Conservation (phyloP, 1,284 basidiomycete species). For the Boletellus sp. region DNA sequence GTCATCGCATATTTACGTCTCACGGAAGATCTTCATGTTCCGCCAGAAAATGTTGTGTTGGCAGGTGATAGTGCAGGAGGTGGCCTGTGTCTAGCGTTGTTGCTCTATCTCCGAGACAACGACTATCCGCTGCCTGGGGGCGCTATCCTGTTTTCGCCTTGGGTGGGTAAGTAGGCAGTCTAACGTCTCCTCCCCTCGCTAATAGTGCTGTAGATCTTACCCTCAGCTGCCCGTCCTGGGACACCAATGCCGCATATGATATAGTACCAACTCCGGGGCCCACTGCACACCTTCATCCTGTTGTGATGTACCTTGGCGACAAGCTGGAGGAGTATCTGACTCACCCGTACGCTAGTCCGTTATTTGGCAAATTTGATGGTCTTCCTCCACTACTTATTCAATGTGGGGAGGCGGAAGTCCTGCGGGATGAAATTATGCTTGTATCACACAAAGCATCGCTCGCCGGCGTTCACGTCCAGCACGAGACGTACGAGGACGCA, state of each 20-base stretch:
- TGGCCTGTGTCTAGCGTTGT: conserved; percentile 78
- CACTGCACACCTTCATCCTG: conserved; percentile 89
- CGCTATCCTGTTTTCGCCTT: conserved; percentile 86
- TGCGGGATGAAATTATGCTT: conserved; percentile 91
- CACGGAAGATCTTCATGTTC: conserved; percentile 85
- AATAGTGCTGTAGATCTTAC: conserved; percentile 65
- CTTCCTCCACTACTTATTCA: conserved; percentile 93
- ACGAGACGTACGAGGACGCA: conserved; percentile 92
- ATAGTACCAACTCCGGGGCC: conserved; percentile 73
- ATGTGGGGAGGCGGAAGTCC: conserved; percentile 90
- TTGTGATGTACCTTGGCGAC: conserved; percentile 89
- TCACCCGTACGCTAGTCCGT: conserved; percentile 92
- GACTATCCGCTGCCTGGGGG: conserved; percentile 77
- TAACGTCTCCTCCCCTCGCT: background rate
- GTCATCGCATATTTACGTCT: conserved; percentile 86
- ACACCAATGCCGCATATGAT: conserved; percentile 83
- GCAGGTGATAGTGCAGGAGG: conserved; percentile 94
- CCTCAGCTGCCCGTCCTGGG: conserved; percentile 97
- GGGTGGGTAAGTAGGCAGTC: conserved; percentile 70
- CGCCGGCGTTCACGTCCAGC: conserved; percentile 84
- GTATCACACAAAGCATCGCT: conserved; percentile 90
- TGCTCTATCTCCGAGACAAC: conserved; percentile 92
- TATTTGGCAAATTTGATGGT: conserved; percentile 89
- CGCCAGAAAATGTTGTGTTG: conserved; percentile 85
- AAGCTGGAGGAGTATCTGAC: conserved; percentile 83